Percentiles rank a stretch among this genome's conserved stretches.
Conservation (phyloP, 2,329 filamentous ascomycete genomes). For the Calonectria naviculata region DNA sequence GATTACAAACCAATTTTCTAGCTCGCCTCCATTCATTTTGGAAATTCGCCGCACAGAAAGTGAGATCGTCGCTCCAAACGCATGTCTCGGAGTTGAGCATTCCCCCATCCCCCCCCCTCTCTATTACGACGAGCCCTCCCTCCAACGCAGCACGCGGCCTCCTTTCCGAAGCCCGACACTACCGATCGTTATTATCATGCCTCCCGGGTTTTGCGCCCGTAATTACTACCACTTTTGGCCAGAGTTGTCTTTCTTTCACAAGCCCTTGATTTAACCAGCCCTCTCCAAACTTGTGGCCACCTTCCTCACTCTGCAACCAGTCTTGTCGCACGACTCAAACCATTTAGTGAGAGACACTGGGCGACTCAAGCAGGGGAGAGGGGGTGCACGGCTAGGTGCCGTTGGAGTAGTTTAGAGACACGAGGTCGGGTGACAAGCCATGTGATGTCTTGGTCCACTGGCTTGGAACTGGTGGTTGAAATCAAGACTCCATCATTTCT, state of each 20-base stretch:
- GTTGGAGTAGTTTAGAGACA: constrained; percentile 30
- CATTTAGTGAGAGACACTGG: constrained; percentile 9
- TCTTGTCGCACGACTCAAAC: constrained; percentile 24
- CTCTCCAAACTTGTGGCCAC: constrained; percentile 26
- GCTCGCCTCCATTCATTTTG: background rate
- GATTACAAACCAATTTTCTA: background rate
- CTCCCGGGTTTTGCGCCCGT: constrained; percentile 9
- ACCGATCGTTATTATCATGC: constrained; percentile 20
- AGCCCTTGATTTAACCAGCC: constrained; percentile 1
- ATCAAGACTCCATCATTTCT: constrained; percentile 25
- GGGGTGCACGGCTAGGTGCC: constrained; percentile 21
- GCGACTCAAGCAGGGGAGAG: constrained; percentile 24
- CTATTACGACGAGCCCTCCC: constrained; percentile 25
- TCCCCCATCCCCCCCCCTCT: background rate
- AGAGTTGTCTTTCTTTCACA: constrained; percentile 28
- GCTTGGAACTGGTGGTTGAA: constrained; percentile 11
- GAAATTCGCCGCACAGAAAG: background rate
- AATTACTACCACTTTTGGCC: constrained; percentile 5
- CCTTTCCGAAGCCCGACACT: constrained; percentile 9
- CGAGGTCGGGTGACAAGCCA: constrained; percentile 42
- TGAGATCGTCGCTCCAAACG: constrained; percentile 6
- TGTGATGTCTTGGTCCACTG: constrained; percentile 34
- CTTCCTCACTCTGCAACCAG: constrained; percentile 24
- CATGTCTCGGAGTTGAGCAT: constrained; percentile 21
- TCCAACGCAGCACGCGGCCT: constrained; percentile 21